Conservation (phyloP, 768 basidiomycete species). For the Russula lepida region DNA sequence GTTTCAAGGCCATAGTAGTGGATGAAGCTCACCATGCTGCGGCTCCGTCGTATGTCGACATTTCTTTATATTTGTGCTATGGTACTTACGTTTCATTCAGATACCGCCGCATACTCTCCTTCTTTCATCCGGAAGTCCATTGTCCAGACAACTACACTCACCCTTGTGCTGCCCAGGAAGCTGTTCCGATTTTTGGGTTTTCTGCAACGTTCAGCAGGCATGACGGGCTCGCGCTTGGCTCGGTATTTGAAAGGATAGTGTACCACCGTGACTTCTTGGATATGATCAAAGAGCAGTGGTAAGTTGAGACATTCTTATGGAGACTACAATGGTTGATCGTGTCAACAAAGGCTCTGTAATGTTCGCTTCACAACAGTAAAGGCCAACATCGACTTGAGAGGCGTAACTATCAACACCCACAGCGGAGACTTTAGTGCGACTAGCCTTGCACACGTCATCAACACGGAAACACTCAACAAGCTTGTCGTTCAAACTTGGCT, state of each 20-base stretch:
- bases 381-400: slow-evolving; percentile 59
- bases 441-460: slow-evolving; percentile 73
- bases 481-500: slow-evolving; percentile 79
- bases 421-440: slow-evolving; percentile 79
- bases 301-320: slow-evolving; percentile 7
- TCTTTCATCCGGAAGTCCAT: slow-evolving; percentile 64
- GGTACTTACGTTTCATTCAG: slow-evolving; percentile 30
- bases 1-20: slow-evolving; percentile 69
- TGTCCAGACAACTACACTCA: slow-evolving; percentile 39
- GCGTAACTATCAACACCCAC: slow-evolving; percentile 54
- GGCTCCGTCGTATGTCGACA: slow-evolving; percentile 62
- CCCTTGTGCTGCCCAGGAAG: slow-evolving; percentile 24
- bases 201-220: slow-evolving; percentile 92
- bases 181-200: slow-evolving; percentile 86
- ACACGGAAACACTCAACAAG: slow-evolving; percentile 67
- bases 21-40: slow-evolving; percentile 97
- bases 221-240: slow-evolving; percentile 81
- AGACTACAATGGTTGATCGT: background rate
- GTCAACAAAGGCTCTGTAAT: slow-evolving; percentile 58
- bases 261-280: slow-evolving; percentile 86
- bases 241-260: slow-evolving; percentile 85
- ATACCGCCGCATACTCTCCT: slow-evolving; percentile 76
- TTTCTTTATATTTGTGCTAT: slow-evolving; percentile 10
- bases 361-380: slow-evolving; percentile 80
- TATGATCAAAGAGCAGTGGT: slow-evolving; percentile 93